Evolutionary conservation across 148 eudicot species (phyloP).

Genomic region (Fagopyrum tataricum): DNA sequence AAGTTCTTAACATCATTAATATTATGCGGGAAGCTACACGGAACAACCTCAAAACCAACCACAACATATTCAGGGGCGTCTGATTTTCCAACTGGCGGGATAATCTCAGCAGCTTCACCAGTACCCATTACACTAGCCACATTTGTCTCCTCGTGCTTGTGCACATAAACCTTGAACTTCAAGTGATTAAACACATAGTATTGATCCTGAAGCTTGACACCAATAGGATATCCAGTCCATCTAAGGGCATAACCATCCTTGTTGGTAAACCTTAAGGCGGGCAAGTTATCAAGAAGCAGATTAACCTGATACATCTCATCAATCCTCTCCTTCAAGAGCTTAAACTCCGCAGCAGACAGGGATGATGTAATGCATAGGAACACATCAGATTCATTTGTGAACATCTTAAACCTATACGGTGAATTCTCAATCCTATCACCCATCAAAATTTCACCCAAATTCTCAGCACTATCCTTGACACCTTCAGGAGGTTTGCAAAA

Average conservation of each 20-base stretch:
- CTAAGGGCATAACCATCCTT: slow-evolving; percentile 19
- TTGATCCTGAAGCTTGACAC: slow-evolving; percentile 18
- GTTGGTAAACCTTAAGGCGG: slow-evolving; percentile 19
- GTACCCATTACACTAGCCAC: slow-evolving; percentile 25
- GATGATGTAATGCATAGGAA: slow-evolving; percentile 14
- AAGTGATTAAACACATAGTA: slow-evolving; percentile 23
- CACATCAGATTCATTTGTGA: slow-evolving; percentile 17
- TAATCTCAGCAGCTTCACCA: slow-evolving; percentile 23
- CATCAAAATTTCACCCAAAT: slow-evolving; percentile 22
- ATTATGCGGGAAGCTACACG: slow-evolving; percentile 15
- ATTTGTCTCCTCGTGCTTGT: slow-evolving; percentile 22
- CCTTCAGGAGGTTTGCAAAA: slow-evolving; percentile 18
- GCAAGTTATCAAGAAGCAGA: slow-evolving; percentile 24
- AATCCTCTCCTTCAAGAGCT: slow-evolving; percentile 25
- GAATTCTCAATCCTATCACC: slow-evolving; percentile 28
- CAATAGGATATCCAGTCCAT: slow-evolving; percentile 22
- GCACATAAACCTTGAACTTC: slow-evolving; percentile 23
- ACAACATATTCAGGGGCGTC: slow-evolving; percentile 20
- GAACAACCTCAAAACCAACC: slow-evolving; percentile 21
- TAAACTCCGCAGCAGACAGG: slow-evolving; percentile 20
- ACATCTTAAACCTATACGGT: slow-evolving; percentile 21
- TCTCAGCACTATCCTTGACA: slow-evolving; percentile 23
- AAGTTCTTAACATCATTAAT: slow-evolving; percentile 12
- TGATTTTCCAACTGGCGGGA: slow-evolving; percentile 15
- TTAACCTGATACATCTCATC: slow-evolving; percentile 28